phyloP scores from a whole-genome alignment of 2,329 filamentous ascomycete species.

The Aspergillus bombycis region DNA sequence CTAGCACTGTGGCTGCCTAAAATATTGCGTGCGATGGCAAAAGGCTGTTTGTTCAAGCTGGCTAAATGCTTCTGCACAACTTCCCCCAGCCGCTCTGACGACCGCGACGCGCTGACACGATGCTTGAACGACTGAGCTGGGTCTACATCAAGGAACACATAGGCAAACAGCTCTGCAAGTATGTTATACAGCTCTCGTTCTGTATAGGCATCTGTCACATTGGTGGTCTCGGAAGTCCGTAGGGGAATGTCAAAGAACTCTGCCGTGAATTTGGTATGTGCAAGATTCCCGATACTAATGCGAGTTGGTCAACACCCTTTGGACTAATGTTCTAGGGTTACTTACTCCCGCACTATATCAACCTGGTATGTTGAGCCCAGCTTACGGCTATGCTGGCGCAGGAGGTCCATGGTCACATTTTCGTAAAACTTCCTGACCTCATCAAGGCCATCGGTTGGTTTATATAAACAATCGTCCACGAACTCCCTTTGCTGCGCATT shows the following conservation, averaged over 20 bases:
- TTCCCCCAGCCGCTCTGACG: conserved; percentile 9
- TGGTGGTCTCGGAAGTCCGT: not conserved
- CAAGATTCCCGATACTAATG: conserved; percentile 7
- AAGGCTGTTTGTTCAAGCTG: not conserved
- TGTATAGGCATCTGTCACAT: not conserved
- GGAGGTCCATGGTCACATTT: not conserved
- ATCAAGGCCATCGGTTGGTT: conserved; percentile 3
- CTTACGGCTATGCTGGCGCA: not conserved
- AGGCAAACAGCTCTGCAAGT: conserved; percentile 11
- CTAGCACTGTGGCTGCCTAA: not conserved
- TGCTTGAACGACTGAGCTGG: conserved; percentile 8
- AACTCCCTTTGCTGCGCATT: conserved; percentile 4
- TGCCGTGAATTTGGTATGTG: conserved; percentile 6
- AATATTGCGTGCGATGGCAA: not conserved
- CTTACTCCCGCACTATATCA: conserved; percentile 11
- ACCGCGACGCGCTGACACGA: not conserved
- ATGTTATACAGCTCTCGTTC: conserved; percentile 4
- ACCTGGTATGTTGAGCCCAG: conserved; percentile 4
- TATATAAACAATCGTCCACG: conserved; percentile 7
- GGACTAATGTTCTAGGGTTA: not conserved
- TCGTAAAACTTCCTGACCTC: conserved; percentile 8
- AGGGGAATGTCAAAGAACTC: conserved; percentile 10
- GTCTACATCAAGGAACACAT: conserved; percentile 17
- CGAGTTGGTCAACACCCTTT: not conserved
- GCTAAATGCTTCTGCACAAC: conserved; percentile 7